Base-by-base conservation (phyloP, 1,139 yeast genomes). In the Candida tunisiensis region DNA sequence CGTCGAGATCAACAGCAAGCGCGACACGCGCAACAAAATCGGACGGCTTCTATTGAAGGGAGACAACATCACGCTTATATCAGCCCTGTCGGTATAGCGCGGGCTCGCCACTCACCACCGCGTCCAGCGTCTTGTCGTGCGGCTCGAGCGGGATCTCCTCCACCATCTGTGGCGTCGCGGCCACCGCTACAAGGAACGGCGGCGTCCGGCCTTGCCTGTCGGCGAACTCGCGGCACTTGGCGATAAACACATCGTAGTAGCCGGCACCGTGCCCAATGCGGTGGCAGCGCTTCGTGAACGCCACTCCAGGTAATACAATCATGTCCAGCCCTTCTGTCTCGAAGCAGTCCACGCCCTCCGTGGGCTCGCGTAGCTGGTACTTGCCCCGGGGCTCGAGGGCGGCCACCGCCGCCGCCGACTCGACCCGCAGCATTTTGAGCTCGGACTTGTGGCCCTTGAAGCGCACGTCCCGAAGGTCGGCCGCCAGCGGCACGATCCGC, bases 201-300 rank as follows among this genome's bases (percentile, higher is more conserved):
- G 33, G 30, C 7, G 28, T 25, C 6, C 19, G 16, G 6, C 28
- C 30, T 10, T 34, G 15, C 3, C 31, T 18, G 5, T 33, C 39
- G 32, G 52, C 48, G 37, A 46, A 49, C 18, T 47, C 40, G n/a
- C 41, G 28, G 41, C 71, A 72, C 24, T 72, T 54, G 21, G 57
- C 53, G 21, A 82, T 59, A 45, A 69, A 85, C 38, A 74, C 80
- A 47, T 88, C 96, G 48, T 88, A 88, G 49, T 67, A 83, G 0
- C 95, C 98, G 8, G 74, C 91, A 1, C 98, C 98, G 47, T 83
- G 93, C 1, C 96, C 98, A 29, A 88, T 48, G 31, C 98, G 51
- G 19, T 59, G 54, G 27, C 73, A 68, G 6, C 39, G 29, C 1
- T 34, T 38, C 3, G 75, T 62, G 45, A 80, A 85, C 1, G 82